phyloP scores from a whole-genome alignment of 495 filamentous ascomycete species.

The Podospora pseudopauciseta region DNA sequence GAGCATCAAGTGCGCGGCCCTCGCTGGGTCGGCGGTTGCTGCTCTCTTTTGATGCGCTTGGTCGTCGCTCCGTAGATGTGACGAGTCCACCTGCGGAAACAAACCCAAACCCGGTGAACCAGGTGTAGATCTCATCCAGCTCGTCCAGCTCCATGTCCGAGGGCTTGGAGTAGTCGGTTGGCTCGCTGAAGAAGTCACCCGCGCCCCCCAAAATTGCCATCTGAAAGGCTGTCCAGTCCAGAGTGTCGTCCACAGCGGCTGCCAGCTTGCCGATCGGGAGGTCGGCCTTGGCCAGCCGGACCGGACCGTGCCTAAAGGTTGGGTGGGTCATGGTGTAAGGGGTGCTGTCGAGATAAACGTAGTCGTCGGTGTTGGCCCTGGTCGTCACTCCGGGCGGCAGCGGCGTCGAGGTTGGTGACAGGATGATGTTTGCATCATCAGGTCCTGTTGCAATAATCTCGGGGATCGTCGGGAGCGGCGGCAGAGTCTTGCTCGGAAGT shows the following conservation, averaged over 20 bases:
- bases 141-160: constrained; percentile 38
- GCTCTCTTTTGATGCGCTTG: not conserved
- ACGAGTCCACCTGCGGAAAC: constrained; percentile 35
- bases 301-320: constrained; percentile 46
- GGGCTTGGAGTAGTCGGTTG: constrained; percentile 38
- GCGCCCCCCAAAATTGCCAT: constrained; percentile 51
- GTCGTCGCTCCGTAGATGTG: constrained; percentile 22
- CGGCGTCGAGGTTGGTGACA: constrained; percentile 20
- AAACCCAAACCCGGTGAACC: constrained; percentile 46
- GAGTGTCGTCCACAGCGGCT: constrained; percentile 40
- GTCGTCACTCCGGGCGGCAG: constrained; percentile 16
- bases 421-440: constrained; percentile 11
- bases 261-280: constrained; percentile 33
- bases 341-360: constrained; percentile 41
- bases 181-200: constrained; percentile 43
- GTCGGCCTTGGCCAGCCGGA: constrained; percentile 43
- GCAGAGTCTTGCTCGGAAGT: constrained; percentile 23
- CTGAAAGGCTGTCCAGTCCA: constrained; percentile 57
- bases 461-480: constrained; percentile 44
- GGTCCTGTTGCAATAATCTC: constrained; percentile 33
- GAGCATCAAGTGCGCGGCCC: not conserved
- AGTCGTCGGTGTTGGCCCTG: constrained; percentile 30
- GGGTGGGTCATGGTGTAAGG: constrained; percentile 42
- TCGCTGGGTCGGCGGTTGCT: not conserved
- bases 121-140: constrained; percentile 38